Percentiles rank a stretch among this genome's conserved stretches.
Evolutionary conservation across 2,329 filamentous ascomycete species (phyloP).

Genomic region (Alternaria ventricosa): DNA sequence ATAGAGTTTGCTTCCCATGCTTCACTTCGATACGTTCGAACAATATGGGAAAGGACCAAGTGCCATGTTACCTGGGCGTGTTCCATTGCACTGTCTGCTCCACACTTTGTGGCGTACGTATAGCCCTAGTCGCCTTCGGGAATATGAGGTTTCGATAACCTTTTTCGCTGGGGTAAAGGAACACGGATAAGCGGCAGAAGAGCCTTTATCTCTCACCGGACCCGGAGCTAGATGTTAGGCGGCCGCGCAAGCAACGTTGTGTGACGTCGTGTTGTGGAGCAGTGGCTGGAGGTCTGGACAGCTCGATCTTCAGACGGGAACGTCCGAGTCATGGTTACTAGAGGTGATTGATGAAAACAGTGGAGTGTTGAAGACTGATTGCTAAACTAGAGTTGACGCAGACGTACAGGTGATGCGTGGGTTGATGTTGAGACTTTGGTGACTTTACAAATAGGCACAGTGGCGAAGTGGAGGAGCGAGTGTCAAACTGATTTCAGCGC

Average conservation of each 20-base stretch:
- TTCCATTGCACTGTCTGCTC: background rate
- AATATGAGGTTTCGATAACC: slow-evolving; percentile 2
- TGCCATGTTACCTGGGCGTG: background rate
- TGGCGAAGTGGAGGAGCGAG: background rate
- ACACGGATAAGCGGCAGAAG: background rate
- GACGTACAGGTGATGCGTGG: background rate
- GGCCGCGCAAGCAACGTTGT: background rate
- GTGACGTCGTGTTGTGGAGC: slow-evolving; percentile 9
- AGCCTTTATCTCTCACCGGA: background rate
- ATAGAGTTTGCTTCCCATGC: background rate
- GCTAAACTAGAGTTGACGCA: background rate
- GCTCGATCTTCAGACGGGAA: background rate
- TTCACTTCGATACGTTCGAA: background rate
- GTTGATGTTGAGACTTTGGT: background rate
- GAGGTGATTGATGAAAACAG: background rate
- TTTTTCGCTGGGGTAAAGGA: background rate
- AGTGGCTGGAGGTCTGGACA: background rate
- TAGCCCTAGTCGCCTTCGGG: background rate
- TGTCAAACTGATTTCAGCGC: background rate
- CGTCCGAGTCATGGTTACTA: background rate
- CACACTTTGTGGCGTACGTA: background rate
- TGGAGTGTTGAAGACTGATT: background rate
- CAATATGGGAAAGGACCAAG: background rate
- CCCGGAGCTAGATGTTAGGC: background rate
- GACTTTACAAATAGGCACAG: background rate